A percentile compares a stretch with the other conserved stretches of the same genome.
phyloP scores from a whole-genome alignment of 2,329 filamentous ascomycete species.

The Teratosphaeria pseudoeucalypti region DNA sequence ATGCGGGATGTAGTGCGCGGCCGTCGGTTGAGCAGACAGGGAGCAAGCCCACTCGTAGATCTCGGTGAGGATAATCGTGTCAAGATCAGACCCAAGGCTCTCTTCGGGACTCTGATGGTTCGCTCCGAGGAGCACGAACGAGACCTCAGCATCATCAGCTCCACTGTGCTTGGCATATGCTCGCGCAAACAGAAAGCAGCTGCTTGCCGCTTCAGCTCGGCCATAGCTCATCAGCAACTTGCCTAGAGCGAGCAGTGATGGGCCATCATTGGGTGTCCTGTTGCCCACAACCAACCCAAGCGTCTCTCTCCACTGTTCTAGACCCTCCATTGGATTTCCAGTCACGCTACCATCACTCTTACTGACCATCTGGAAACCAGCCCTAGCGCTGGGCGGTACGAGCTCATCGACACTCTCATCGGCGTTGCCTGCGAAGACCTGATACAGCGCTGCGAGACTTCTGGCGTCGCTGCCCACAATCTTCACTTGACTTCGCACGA shows the following conservation, averaged over 20 bases:
- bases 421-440: conserved; percentile 84
- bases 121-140: conserved; percentile 74
- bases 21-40: conserved; percentile 31
- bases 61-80: conserved; percentile 88
- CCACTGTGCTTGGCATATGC: conserved; percentile 64
- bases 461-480: conserved; percentile 63
- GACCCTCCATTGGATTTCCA: conserved; percentile 67
- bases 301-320: conserved; percentile 92
- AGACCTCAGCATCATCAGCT: conserved; percentile 65
- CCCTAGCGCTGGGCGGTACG: conserved; percentile 82
- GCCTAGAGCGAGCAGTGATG: conserved; percentile 69
- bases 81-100: conserved; percentile 61
- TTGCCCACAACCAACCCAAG: conserved; percentile 79
- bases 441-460: conserved; percentile 82
- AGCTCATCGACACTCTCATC: conserved; percentile 94
- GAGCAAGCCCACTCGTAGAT: conserved; percentile 85
- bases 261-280: conserved; percentile 66
- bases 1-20: conserved; percentile 55
- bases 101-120: conserved; percentile 64
- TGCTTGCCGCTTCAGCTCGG: conserved; percentile 80
- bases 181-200: conserved; percentile 83
- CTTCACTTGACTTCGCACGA: conserved; percentile 92
- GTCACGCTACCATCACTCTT: conserved; percentile 53
- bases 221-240: conserved; percentile 76
- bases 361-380: conserved; percentile 82